Base-by-base conservation (phyloP, 2,329 filamentous ascomycete species). In the Neodidymelliopsis sp. region DNA sequence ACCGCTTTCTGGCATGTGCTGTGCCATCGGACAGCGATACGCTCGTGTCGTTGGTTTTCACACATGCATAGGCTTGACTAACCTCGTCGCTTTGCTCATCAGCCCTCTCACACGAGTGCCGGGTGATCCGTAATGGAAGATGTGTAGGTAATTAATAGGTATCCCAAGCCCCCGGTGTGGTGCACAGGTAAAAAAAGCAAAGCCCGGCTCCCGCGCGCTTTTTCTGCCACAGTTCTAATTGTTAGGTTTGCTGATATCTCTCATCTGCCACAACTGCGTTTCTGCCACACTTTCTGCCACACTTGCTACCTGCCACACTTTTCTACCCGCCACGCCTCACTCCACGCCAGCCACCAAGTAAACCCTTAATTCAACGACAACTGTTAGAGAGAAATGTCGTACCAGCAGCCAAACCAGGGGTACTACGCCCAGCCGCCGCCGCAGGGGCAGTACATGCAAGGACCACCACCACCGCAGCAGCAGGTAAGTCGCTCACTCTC, bases 381-480 rank as follows among this genome's bases (percentile, higher is more conserved):
- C 13, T 19, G 9, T n/a, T 18, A 11, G 2, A 4, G 19, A 27
- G n/a, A 22, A 19, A 62, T 59, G 53, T 57, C 57, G 20, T 58
- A 60, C 40, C 51, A 57, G 29, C 53, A 46, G 23, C 56, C 57
- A 53, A 52, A 56, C 38, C 57, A 57, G 36, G 58, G 53, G 3
- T 62, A 64, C 42, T 66, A 68, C 43, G 60, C 59, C 11, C 57
- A 60, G 9, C 67, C 66, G 2, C 65, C 57, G 37, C 62, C 57
- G 23, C 63, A 69, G 27, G 60, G 55, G 4, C 55, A 63, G 20
- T 65, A 65, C 22, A 64, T 65, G 23, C 47, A 50, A n/a, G 47
- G 47, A 9, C 40, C 47, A 22, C 47, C 47, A 7, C 65, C 66
- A 16, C 66, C 66, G 23, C 66, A 63, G 45, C 65, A 66, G 49